phyloP scores from a whole-genome alignment of 1,139 yeast genomes.

The Blastobotrys raffinosifermentans region DNA sequence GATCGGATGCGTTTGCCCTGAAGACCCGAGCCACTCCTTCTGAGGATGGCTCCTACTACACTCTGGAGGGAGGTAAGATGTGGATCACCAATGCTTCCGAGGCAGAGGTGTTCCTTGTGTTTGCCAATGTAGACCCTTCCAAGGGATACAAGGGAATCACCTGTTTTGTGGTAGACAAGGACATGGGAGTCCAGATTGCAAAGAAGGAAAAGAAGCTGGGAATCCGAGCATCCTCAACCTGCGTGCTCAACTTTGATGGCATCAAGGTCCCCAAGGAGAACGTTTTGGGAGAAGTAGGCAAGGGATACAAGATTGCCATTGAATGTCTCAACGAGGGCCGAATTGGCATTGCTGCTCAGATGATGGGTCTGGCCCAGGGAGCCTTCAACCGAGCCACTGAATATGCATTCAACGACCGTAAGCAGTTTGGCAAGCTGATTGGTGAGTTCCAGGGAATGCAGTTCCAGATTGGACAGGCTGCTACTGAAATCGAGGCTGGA shows the following conservation, averaged over 20 bases:
- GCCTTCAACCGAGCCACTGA: slow-evolving; percentile 38
- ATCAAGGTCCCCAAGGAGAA: slow-evolving; percentile 39
- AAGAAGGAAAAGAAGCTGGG: slow-evolving; percentile 43
- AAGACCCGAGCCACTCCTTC: slow-evolving; percentile 34
- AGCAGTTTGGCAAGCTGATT: slow-evolving; percentile 40
- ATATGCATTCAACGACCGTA: slow-evolving; percentile 38
- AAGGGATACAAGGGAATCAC: slow-evolving; percentile 43
- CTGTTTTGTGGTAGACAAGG: slow-evolving; percentile 40
- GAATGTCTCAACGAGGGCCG: slow-evolving; percentile 42
- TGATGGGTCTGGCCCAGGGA: slow-evolving; percentile 42
- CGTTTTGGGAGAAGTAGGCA: slow-evolving; percentile 39
- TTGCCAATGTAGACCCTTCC: slow-evolving; percentile 39
- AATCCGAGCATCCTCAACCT: slow-evolving; percentile 41
- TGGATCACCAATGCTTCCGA: slow-evolving; percentile 43
- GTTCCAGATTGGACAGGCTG: slow-evolving; percentile 42
- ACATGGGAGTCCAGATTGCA: slow-evolving; percentile 38
- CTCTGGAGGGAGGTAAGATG: slow-evolving; percentile 39
- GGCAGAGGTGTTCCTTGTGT: slow-evolving; percentile 39
- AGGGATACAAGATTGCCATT: slow-evolving; percentile 43
- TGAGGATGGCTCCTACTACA: slow-evolving; percentile 34
- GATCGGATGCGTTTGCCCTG: slow-evolving; percentile 43
- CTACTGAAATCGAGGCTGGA: slow-evolving; percentile 42
- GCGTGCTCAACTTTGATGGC: slow-evolving; percentile 39
- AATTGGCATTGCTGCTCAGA: slow-evolving; percentile 43
- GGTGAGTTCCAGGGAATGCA: slow-evolving; percentile 45